Conservation (phyloP, 805 yeast genomes). For the Ogataea paradorogensis region DNA sequence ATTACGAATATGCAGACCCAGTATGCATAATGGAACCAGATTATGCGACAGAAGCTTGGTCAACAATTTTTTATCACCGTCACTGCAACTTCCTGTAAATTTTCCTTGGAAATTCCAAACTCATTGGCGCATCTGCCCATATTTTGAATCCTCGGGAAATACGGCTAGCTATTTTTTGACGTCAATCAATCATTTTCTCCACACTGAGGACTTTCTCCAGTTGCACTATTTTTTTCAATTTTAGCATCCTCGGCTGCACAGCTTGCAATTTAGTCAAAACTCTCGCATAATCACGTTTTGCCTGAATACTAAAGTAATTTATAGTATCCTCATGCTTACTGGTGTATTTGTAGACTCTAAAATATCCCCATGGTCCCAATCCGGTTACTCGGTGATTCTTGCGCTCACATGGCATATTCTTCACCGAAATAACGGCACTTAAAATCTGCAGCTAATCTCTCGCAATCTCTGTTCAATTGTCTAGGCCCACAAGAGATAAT, state of each 20-base stretch:
- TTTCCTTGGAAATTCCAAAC: too few relatives aligned
- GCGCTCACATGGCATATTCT: constrained; percentile 35
- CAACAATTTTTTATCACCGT: background rate
- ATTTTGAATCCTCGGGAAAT: too few relatives aligned
- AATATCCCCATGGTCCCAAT: too few relatives aligned
- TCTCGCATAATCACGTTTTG: too few relatives aligned
- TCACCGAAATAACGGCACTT: constrained; percentile 44
- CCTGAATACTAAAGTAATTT: too few relatives aligned
- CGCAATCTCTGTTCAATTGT: constrained; percentile 40
- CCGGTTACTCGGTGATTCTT: too few relatives aligned
- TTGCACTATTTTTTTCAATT: background rate
- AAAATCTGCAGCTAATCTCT: constrained; percentile 35
- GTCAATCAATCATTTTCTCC: background rate
- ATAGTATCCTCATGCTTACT: too few relatives aligned
- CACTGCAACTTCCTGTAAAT: background rate
- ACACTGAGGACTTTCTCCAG: background rate
- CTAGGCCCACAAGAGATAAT: constrained; percentile 59
- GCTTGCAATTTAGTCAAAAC: background rate
- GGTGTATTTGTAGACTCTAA: too few relatives aligned
- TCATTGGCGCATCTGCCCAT: too few relatives aligned
- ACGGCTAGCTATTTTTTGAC: too few relatives aligned
- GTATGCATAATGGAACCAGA: background rate
- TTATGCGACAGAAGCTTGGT: background rate
- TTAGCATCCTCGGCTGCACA: background rate
- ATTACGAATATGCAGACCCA: too few relatives aligned